These are phyloP conservation scores for Limtongia smithiae DNA, from an alignment of 805 yeast genomes.

Conservation along the genomic window DNA sequence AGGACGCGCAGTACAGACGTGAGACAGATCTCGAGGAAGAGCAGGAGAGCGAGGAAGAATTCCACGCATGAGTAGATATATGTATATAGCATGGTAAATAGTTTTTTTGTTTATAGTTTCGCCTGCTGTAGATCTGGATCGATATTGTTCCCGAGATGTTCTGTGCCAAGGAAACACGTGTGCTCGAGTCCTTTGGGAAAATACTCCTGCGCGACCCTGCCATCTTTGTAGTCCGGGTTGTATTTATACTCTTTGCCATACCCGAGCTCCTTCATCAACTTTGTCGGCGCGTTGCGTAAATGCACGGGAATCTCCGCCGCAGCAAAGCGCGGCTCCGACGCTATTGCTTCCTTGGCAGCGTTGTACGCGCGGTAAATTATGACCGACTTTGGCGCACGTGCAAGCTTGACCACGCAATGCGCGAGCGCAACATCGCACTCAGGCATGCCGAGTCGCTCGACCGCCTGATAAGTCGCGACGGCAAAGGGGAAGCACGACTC, in stretches of 20 bases:
- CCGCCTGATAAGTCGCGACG: slow-evolving; percentile 77
- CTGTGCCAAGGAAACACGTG: slow-evolving; percentile 50
- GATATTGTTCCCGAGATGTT: slow-evolving; percentile 29
- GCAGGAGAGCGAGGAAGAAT: slow-evolving; percentile 12
- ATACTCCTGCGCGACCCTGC: slow-evolving; percentile 69
- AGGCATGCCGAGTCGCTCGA: slow-evolving; percentile 89
- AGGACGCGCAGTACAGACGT: too few relatives aligned
- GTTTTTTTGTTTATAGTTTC: not conserved
- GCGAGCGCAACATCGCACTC: slow-evolving; percentile 87
- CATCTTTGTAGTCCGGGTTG: slow-evolving; percentile 74
- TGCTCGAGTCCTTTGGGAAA: slow-evolving; percentile 61
- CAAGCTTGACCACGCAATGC: slow-evolving; percentile 89
- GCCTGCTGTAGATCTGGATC: slow-evolving; percentile 17
- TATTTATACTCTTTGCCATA: slow-evolving; percentile 83
- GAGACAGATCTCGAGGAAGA: slow-evolving; percentile 1
- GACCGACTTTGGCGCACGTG: slow-evolving; percentile 80
- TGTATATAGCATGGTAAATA: not conserved
- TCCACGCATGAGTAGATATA: not conserved
- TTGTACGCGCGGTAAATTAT: slow-evolving; percentile 80
- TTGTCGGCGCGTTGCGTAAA: slow-evolving; percentile 91
- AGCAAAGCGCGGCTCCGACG: slow-evolving; percentile 52
- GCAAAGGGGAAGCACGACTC: slow-evolving; percentile 83
- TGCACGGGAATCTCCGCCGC: slow-evolving; percentile 64
- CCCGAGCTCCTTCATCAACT: slow-evolving; percentile 82
- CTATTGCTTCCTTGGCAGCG: slow-evolving; percentile 55